Conservation (phyloP, 345 rosid genomes). For the Acer saccharum region DNA sequence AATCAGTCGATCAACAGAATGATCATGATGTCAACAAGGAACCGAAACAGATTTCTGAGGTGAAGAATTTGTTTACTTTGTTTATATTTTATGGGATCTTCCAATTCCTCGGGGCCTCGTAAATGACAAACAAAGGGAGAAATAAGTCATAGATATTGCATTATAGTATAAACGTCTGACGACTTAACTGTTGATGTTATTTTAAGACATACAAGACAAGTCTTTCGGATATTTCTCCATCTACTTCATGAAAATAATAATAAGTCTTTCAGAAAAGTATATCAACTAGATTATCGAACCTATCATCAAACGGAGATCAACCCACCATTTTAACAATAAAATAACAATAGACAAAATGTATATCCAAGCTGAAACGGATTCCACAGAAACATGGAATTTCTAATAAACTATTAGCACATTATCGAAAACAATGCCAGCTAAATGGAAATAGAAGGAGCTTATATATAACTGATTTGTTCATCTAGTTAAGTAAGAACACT, state of each 20-base stretch:
- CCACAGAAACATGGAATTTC: background rate
- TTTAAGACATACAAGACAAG: background rate
- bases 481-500: conserved; percentile 27
- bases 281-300: background rate
- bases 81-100: background rate
- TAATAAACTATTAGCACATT: background rate
- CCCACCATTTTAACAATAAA: background rate
- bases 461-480: conserved; percentile 2
- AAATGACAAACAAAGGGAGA: background rate
- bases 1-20: background rate
- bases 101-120: background rate
- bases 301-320: background rate
- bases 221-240: background rate
- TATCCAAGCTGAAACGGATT: background rate
- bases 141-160: background rate
- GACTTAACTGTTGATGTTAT: background rate
- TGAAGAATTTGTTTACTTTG: background rate
- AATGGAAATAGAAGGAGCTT: background rate
- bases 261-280: background rate
- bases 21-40: background rate
- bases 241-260: background rate
- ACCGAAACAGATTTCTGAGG: background rate
- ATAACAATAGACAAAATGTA: background rate
- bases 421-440: background rate
- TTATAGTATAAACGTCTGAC: background rate